A percentile compares a stretch with the other conserved stretches of the same genome.
These are phyloP conservation scores for Arthrobotrys iridis DNA, from an alignment of 2,329 filamentous ascomycete species.

Conservation along the genomic window DNA sequence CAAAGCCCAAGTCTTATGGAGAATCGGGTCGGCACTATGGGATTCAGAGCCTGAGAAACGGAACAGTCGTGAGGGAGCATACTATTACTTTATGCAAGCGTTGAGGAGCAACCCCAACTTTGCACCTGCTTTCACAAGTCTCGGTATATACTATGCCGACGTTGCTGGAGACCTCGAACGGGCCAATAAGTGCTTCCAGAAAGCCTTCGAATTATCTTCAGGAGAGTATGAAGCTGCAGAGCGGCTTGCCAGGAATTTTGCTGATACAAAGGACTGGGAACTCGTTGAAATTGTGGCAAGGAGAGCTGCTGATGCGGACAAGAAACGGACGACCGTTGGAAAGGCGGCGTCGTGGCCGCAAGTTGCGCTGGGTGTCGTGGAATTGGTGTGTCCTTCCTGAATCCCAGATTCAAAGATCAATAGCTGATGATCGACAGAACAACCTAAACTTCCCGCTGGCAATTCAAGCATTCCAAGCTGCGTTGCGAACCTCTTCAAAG, in stretches of 20 bases:
- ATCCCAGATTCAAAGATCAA: background rate
- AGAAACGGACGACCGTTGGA: conserved; percentile 86
- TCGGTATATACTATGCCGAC: conserved; percentile 90
- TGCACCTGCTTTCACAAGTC: conserved; percentile 87
- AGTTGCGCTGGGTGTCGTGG: conserved; percentile 89
- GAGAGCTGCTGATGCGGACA: conserved; percentile 92
- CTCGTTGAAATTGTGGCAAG: conserved; percentile 92
- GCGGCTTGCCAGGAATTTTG: conserved; percentile 83
- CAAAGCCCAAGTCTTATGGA: conserved; percentile 85
- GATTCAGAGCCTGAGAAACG: conserved; percentile 61
- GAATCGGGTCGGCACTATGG: conserved; percentile 66
- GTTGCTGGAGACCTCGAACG: conserved; percentile 87
- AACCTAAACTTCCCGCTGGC: conserved; percentile 74
- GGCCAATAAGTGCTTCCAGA: conserved; percentile 92
- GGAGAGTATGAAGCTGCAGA: conserved; percentile 88
- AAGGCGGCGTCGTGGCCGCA: conserved; percentile 96
- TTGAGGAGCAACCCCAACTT: conserved; percentile 87
- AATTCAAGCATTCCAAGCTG: conserved; percentile 90
- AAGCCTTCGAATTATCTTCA: conserved; percentile 90
- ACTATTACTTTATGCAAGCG: conserved; percentile 81
- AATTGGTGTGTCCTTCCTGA: conserved; percentile 62
- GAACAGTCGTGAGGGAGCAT: conserved; percentile 82
- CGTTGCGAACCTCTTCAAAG: conserved; percentile 80
- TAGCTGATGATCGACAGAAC: conserved; percentile 56
- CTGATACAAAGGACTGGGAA: conserved; percentile 93